These are phyloP conservation scores for Fonsecaea pedrosoi DNA, from an alignment of 2,329 filamentous ascomycete species.

Conservation along the genomic window DNA sequence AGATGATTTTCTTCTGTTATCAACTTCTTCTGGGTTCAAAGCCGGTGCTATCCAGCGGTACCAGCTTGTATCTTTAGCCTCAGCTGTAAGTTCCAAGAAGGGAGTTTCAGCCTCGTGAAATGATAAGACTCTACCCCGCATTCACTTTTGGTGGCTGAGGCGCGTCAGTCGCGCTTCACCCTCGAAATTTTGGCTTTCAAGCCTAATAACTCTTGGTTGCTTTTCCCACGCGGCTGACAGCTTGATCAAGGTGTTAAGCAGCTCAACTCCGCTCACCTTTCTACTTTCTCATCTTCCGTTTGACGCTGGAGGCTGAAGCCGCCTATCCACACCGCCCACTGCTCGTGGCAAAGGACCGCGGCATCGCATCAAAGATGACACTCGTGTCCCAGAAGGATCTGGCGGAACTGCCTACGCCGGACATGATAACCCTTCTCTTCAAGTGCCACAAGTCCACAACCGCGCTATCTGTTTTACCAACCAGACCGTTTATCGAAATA, in stretches of 20 bases:
- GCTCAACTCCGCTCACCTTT: not conserved
- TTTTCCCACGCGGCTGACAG: not conserved
- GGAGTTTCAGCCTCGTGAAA: not conserved
- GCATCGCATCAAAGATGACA: conserved; percentile 7
- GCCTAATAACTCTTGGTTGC: not conserved
- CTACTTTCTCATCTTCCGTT: not conserved
- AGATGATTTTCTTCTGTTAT: too few species aligned
- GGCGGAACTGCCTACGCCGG: conserved; percentile 46
- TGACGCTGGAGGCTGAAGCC: not conserved
- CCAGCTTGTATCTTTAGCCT: too few species aligned
- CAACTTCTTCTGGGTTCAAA: too few species aligned
- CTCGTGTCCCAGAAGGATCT: conserved; percentile 19
- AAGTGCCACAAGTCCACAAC: conserved; percentile 75
- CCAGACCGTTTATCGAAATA: conserved; percentile 58
- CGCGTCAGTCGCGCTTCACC: conserved; percentile 7
- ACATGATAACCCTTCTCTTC: conserved; percentile 71
- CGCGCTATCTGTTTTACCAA: conserved; percentile 69
- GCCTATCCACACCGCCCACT: not conserved
- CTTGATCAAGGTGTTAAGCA: not conserved
- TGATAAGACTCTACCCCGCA: not conserved
- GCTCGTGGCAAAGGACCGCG: conserved; percentile 6
- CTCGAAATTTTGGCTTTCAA: not conserved
- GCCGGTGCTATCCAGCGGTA: too few species aligned
- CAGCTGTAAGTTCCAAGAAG: too few species aligned
- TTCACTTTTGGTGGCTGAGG: conserved; percentile 3